Evolutionary conservation across 345 rosid species (phyloP).

Genomic region (Eucalyptus regnans): DNA sequence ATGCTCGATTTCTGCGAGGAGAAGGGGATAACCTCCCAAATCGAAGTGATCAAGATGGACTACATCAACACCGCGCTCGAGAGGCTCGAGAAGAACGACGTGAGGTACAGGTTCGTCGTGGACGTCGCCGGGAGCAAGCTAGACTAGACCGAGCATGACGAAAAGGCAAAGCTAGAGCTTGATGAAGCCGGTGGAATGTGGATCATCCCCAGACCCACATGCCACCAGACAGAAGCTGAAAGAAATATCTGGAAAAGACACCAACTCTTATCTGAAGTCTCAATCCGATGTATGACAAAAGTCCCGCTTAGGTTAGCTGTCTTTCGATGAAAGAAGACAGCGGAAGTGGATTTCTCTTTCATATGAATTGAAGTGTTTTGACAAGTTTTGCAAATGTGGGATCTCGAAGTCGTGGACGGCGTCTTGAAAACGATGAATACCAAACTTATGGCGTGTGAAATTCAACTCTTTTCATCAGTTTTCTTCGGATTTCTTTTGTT

Average conservation of each 20-base stretch:
- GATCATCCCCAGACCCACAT: background rate
- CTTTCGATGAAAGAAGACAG: background rate
- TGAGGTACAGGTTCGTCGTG: constrained; percentile 44
- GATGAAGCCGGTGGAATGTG: background rate
- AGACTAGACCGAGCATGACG: background rate
- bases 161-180: background rate
- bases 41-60: constrained; percentile 49
- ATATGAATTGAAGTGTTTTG: background rate
- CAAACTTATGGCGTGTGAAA: background rate
- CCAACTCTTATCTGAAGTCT: background rate
- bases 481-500: background rate
- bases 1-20: constrained; percentile 36
- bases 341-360: background rate
- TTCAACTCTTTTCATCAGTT: background rate
- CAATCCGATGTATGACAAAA: background rate
- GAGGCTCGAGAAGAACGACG: constrained; percentile 58
- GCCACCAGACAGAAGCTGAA: background rate
- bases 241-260: background rate
- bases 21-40: constrained; percentile 37
- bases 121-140: constrained; percentile 48
- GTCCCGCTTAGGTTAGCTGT: background rate
- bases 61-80: constrained; percentile 40
- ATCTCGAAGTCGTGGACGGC: background rate
- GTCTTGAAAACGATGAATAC: background rate
- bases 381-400: background rate